phyloP scores from a whole-genome alignment of 106 monocot genomes.

The Posidonia australis region DNA sequence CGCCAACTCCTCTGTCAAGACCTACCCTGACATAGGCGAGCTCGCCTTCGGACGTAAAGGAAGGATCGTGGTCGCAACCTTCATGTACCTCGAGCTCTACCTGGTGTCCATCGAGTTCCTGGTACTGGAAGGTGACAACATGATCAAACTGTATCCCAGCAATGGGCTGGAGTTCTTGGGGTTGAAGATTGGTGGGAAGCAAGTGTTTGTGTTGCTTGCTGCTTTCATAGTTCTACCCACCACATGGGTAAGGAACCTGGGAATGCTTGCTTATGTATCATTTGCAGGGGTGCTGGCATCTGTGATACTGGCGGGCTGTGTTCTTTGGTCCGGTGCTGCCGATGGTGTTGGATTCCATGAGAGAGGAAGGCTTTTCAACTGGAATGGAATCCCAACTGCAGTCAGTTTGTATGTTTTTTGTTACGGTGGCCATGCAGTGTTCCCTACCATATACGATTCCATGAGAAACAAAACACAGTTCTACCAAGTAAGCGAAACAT shows the following conservation, averaged over 20 bases:
- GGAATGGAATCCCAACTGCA: constrained; percentile 55
- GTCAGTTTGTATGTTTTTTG: constrained; percentile 66
- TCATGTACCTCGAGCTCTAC: constrained; percentile 84
- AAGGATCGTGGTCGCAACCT: constrained; percentile 29
- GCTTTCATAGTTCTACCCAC: constrained; percentile 54
- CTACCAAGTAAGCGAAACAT: constrained; percentile 28
- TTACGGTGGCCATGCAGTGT: constrained; percentile 74
- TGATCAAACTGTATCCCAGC: constrained; percentile 59
- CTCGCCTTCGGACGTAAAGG: constrained; percentile 68
- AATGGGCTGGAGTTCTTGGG: constrained; percentile 14
- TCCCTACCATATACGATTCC: constrained; percentile 71
- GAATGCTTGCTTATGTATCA: constrained; percentile 52
- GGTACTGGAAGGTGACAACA: constrained; percentile 75
- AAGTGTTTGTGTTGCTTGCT: constrained; percentile 49
- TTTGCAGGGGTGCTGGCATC: constrained; percentile 60
- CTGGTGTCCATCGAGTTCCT: constrained; percentile 65
- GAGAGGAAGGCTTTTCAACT: constrained; percentile 27
- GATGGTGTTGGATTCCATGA: constrained; percentile 58
- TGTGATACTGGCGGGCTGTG: constrained; percentile 30
- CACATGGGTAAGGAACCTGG: constrained; percentile 66
- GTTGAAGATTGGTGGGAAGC: constrained; percentile 37
- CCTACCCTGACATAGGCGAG: constrained; percentile 82
- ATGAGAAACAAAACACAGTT: constrained; percentile 47
- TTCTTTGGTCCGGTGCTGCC: constrained; percentile 41
- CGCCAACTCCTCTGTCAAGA: constrained; percentile 40